Evolutionary conservation across 345 rosid species (phyloP).

Genomic region (Moricandia moricandioides): DNA sequence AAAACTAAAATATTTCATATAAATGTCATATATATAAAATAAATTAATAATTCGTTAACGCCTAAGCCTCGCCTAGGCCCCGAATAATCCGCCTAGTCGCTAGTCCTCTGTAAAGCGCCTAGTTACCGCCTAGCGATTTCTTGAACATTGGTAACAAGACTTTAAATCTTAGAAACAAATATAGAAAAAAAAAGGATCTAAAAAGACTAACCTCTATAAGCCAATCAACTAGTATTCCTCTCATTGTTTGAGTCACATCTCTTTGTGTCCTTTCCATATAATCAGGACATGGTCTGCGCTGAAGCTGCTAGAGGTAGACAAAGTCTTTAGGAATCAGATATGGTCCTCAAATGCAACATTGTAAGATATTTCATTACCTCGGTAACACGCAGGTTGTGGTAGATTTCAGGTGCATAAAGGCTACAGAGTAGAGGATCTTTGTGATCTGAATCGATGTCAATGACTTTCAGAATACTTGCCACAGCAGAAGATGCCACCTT

Average conservation of each 20-base stretch:
- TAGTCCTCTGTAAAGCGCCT: too few relatives aligned
- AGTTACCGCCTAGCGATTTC: too few relatives aligned
- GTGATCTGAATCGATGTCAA: constrained; percentile 63
- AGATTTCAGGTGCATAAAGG: constrained; percentile 72
- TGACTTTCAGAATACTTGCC: constrained; percentile 39
- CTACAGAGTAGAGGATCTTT: constrained; percentile 76
- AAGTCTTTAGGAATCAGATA: constrained; percentile 9
- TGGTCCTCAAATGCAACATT: neutral
- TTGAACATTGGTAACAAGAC: neutral
- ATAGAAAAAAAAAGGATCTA: neutral
- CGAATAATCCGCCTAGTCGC: too few relatives aligned
- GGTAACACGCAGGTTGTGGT: constrained; percentile 62
- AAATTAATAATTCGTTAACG: too few relatives aligned
- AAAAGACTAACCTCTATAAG: constrained; percentile 80
- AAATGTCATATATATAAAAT: too few relatives aligned
- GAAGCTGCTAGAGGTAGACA: constrained; percentile 49
- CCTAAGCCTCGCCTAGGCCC: too few relatives aligned
- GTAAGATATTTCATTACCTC: constrained; percentile 51
- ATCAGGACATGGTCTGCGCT: constrained; percentile 53
- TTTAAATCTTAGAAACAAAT: neutral
- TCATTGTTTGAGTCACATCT: constrained; percentile 79
- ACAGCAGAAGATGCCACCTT: constrained; percentile 44
- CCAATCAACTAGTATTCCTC: constrained; percentile 92
- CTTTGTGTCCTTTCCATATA: constrained; percentile 69
- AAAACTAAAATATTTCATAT: too few relatives aligned